Percentiles rank a stretch among this genome's conserved stretches.
Conservation (phyloP, 768 basidiomycete species). For the Suillus sp. region DNA sequence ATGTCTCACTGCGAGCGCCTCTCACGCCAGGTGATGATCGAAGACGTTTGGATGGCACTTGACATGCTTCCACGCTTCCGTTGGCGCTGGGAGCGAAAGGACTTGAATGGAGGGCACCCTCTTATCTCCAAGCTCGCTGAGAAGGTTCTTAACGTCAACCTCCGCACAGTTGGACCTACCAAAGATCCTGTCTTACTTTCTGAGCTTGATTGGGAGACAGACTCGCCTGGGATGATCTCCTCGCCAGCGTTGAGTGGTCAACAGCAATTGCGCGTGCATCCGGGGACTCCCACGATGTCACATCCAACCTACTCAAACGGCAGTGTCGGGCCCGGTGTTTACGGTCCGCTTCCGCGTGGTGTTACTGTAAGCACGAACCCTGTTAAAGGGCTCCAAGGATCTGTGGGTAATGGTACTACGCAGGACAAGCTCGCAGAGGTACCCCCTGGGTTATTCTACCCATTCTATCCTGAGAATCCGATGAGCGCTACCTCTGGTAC, state of each 20-base stretch:
- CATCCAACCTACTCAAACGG: constrained; percentile 38
- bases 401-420: constrained; percentile 26
- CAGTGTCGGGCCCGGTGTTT: constrained; percentile 25
- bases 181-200: constrained; percentile 44
- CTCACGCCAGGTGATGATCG: constrained; percentile 63
- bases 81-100: constrained; percentile 91
- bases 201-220: constrained; percentile 49
- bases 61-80: constrained; percentile 88
- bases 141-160: constrained; percentile 72
- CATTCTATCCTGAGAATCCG: constrained; percentile 67
- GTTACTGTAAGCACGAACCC: constrained; percentile 33
- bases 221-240: constrained; percentile 30
- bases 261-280: constrained; percentile 29
- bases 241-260: constrained; percentile 30
- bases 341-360: constrained; percentile 28
- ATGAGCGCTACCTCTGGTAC: constrained; percentile 26
- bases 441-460: constrained; percentile 72
- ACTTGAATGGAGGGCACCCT: constrained; percentile 78
- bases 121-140: constrained; percentile 82
- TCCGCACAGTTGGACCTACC: constrained; percentile 52
- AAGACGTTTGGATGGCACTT: constrained; percentile 85
- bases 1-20: constrained; percentile 77
- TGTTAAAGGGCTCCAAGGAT: constrained; percentile 29
- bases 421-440: constrained; percentile 58
- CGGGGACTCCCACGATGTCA: constrained; percentile 39